Evolutionary conservation across 2,329 filamentous ascomycete species (phyloP).

Genomic region (Mariannaea sp.): DNA sequence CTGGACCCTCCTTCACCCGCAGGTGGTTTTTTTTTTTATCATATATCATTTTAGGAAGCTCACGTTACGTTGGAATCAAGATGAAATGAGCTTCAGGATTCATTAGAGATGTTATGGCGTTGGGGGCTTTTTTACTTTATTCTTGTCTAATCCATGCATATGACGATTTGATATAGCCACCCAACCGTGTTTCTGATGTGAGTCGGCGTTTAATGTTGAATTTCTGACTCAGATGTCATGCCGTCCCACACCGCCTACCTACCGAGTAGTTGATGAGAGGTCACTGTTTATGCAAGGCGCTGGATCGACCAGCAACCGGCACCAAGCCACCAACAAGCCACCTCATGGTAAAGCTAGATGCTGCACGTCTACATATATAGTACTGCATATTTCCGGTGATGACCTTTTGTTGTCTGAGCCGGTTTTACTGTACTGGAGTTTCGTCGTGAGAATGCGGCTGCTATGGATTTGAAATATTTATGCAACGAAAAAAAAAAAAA

Average conservation of each 20-base stretch:
- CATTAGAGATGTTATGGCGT: conserved; percentile 10
- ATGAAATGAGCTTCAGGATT: neutral
- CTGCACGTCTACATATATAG: too few relatives aligned
- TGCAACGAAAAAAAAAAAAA: too few relatives aligned
- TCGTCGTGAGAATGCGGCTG: too few relatives aligned
- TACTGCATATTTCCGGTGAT: too few relatives aligned
- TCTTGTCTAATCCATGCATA: neutral
- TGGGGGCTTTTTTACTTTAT: conserved; percentile 4
- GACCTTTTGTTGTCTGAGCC: too few relatives aligned
- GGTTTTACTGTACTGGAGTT: too few relatives aligned
- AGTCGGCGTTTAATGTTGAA: neutral
- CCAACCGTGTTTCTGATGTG: neutral
- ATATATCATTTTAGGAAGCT: neutral
- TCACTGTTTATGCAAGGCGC: too few relatives aligned
- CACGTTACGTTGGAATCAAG: neutral
- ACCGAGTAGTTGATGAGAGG: too few relatives aligned
- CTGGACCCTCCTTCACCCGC: neutral
- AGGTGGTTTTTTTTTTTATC: neutral
- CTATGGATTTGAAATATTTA: too few relatives aligned
- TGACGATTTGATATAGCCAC: neutral
- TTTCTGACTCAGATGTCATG: neutral
- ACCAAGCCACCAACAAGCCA: too few relatives aligned
- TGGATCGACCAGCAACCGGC: too few relatives aligned
- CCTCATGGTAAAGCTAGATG: too few relatives aligned
- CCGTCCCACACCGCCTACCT: neutral